Evolutionary conservation across 192 early-diverging fungal genomes (phyloP).

Genomic region (Umbelopsis ramanniana): DNA sequence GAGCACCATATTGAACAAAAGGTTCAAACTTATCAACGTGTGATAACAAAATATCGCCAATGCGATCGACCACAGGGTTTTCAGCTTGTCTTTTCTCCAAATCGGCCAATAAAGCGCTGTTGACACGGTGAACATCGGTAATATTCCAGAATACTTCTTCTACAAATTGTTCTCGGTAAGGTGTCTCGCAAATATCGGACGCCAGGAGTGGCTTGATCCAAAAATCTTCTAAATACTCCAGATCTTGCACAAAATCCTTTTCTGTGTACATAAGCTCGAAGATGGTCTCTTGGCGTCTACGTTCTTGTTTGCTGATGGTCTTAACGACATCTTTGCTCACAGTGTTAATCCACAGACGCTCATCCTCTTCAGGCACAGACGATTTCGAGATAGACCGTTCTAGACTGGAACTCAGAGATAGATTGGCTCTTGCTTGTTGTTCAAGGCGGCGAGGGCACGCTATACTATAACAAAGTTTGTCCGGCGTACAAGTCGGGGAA

Average conservation of each 20-base stretch:
- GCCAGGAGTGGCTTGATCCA: constrained; percentile 71
- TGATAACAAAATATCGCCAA: constrained; percentile 75
- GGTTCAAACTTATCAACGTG: constrained; percentile 66
- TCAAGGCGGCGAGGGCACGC: constrained; percentile 65
- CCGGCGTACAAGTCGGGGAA: constrained; percentile 84
- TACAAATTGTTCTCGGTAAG: constrained; percentile 74
- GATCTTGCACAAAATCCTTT: constrained; percentile 76
- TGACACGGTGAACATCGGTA: constrained; percentile 62
- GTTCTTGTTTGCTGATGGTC: constrained; percentile 66
- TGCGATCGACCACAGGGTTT: constrained; percentile 62
- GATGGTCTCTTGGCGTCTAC: constrained; percentile 80
- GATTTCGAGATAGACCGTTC: neutral
- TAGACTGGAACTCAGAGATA: constrained; percentile 36
- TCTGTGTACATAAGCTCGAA: constrained; percentile 85
- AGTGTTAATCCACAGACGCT: constrained; percentile 81
- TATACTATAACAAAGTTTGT: constrained; percentile 86
- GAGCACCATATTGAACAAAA: constrained; percentile 86
- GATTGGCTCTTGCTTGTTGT: constrained; percentile 43
- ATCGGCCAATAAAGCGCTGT: constrained; percentile 53
- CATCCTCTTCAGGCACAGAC: constrained; percentile 48
- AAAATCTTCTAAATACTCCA: constrained; percentile 69
- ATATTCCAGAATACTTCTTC: constrained; percentile 80
- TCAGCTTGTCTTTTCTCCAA: constrained; percentile 61
- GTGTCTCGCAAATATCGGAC: constrained; percentile 65
- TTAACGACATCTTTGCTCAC: constrained; percentile 77